Base-by-base conservation (phyloP, 768 basidiomycete genomes). In the Boletus rufocinnamomeus region DNA sequence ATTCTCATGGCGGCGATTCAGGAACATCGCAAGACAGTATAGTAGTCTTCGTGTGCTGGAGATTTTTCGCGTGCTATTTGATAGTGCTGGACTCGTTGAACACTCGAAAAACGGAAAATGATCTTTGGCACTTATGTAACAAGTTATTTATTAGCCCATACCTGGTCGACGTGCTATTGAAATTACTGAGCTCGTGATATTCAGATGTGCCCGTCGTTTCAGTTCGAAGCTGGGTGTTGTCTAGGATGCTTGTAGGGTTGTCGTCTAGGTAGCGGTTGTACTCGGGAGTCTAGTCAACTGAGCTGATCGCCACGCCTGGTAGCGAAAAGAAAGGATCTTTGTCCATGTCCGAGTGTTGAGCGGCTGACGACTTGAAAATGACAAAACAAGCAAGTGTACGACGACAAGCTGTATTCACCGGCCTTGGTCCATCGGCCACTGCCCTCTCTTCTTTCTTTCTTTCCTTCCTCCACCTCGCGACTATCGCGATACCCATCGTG, bases 21-120 rank as follows among this genome's bases (percentile, higher is more conserved):
- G 79, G 79, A 80, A 61, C 80, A 81, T 50, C 77, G 80, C 54
- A 81, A 81, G 58, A 63, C 2, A 1, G 54, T 71, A 13, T 72
- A 50, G 56, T 23, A 32, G 44, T 49, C 27, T n/a, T 17, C 44
- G 19, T 16, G 16, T 27, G 25, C 25, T 9, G 3, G 2, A 6
- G 25, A 50, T 41, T 17, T 30, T 47, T 35, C 9, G 25, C 5
- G 6, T 44, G 17, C 27, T 43, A 50, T 32, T 3, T 21, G 19
- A 11, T 21, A 32, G 7, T 25, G 11, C n/a, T 52, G 46, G 46
- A 34, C 23, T 16, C 5, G 37, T 34, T 2, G 47, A 4, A 21
- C 13, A 32, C n/a, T 52, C 13, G 27, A 25, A 27, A 27, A 4
- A 7, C 11, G 10, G 25, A 45, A 28, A 10, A 27, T 27, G 14